Evolutionary conservation across 148 eudicot genomes (phyloP), one percentile per base, ranked within the genome.

Genomic region (Hydrangea macrophylla): DNA sequence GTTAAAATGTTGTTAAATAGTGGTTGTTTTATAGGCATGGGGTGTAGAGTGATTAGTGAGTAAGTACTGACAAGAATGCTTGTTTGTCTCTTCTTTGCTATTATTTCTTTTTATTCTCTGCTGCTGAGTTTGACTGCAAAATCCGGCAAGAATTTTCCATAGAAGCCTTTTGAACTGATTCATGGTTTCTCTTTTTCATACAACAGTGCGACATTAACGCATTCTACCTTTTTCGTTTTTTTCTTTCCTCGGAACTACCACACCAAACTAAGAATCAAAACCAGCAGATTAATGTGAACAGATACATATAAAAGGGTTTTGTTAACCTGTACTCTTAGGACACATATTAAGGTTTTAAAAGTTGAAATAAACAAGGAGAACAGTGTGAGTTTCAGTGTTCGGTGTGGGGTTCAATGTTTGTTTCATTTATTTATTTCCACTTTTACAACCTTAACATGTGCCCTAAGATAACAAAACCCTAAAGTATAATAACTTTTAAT

Each of bases 151-250:
- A 81, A 83, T 67, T 76, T 78, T 84, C 77, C 70, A 73, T 70
- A 70, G 73, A 48, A 85, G 85, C 82, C 87, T 91, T 91, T 85
- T 80, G 51, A 74, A 62, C 87, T 79, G 83, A 75, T 75, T 58
- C 42, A 18, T 80, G 82, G 91, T 84, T 91, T 58, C 88, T 83
- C 94, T 88, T 91, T 91, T 68, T 80, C 79, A 55, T 80, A 78
- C 96, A 85, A 58, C 64, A 22, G 27, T 37, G 70, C 83, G 81
- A 79, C 81, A 86, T 84, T 75, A 78, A 73, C 84, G 80, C 86
- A n/a, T 66, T 73, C 22, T 53, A 62, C 66, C 31, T 53, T 55
- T 65, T 70, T 65, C 31, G 26, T 54, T 60, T 71, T 60, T 71
- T 66, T 27, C 58, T 65, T 67, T 77, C 73, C 82, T 88, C 67